phyloP scores from a whole-genome alignment of 1,284 basidiomycete species.

The Pseudomicrostroma phylloplanum region DNA sequence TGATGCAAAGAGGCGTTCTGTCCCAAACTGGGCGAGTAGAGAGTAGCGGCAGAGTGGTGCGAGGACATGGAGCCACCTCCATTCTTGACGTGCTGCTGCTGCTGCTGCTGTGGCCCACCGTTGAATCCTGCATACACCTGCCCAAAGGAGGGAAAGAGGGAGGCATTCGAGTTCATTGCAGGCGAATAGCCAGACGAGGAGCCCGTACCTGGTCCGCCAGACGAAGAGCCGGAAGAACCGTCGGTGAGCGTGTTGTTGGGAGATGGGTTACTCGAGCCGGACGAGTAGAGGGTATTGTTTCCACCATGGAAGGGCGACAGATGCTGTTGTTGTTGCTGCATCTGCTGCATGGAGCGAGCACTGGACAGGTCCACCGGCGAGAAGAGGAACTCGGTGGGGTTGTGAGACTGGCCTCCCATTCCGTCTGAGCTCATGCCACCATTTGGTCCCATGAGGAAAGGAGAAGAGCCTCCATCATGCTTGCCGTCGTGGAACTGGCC shows the following conservation, averaged over 20 bases:
- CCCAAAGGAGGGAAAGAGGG: conserved; percentile 4
- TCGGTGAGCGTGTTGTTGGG: neutral
- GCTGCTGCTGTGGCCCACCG: neutral
- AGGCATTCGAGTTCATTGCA: neutral
- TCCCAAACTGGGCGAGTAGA: too few relatives aligned
- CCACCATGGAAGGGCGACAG: neutral
- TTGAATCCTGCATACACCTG: neutral
- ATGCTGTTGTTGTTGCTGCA: conserved; percentile 6
- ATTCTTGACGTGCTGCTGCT: neutral
- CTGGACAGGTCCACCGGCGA: neutral
- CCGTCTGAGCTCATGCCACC: conserved; percentile 1
- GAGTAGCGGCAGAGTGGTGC: too few relatives aligned
- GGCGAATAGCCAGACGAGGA: neutral
- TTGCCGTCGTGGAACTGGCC: conserved; percentile 1
- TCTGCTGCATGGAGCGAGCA: neutral
- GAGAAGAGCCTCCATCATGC: neutral
- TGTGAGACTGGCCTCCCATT: neutral
- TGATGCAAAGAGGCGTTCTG: too few relatives aligned
- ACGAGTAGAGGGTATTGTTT: neutral
- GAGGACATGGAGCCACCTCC: too few relatives aligned
- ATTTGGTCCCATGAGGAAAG: neutral
- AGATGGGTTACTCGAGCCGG: neutral
- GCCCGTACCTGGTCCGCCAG: neutral
- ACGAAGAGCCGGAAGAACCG: neutral
- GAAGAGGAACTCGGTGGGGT: conserved; percentile 2